Percentiles rank a stretch among this genome's conserved stretches.
phyloP scores from a whole-genome alignment of 2,329 filamentous ascomycete species.

The Aschersonia sp. region DNA sequence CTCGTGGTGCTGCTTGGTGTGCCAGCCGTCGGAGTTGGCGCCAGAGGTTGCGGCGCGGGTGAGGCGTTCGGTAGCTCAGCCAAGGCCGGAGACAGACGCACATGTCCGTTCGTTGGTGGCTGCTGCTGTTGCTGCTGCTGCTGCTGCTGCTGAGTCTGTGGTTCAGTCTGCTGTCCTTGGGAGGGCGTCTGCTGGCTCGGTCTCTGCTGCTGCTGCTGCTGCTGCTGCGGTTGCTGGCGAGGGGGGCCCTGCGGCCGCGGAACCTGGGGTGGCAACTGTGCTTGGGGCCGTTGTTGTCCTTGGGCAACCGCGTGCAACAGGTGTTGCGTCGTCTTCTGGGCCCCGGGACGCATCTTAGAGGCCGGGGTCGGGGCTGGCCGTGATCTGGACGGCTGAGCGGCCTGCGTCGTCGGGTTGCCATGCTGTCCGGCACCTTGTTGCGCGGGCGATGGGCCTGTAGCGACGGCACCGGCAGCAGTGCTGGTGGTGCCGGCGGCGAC shows the following conservation, averaged over 20 bases:
- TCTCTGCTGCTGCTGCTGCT: slow-evolving; percentile 7
- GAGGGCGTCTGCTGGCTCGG: background rate
- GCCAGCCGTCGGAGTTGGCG: background rate
- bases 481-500: background rate
- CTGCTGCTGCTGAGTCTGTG: slow-evolving; percentile 10
- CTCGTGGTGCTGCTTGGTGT: background rate
- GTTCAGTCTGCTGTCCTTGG: slow-evolving; percentile 3
- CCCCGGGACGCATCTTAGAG: slow-evolving; percentile 11
- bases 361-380: slow-evolving; percentile 7
- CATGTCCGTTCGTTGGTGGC: slow-evolving; percentile 1
- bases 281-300: slow-evolving; percentile 11
- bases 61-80: background rate
- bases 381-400: background rate
- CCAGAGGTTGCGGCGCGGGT: background rate
- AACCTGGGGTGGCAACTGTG: slow-evolving; percentile 14
- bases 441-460: slow-evolving; percentile 1
- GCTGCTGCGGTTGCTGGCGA: slow-evolving; percentile 8
- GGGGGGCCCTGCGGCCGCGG: slow-evolving; percentile 8
- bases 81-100: no score
- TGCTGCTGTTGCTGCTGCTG: slow-evolving; percentile 4
- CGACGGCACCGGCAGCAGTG: no score
- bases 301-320: slow-evolving; percentile 12
- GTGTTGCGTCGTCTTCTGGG: slow-evolving; percentile 16
- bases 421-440: slow-evolving; percentile 2
- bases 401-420: background rate